A percentile compares a stretch with the other conserved stretches of the same genome.
Conservation (phyloP, 2,329 filamentous ascomycete genomes). For the Scedosporium apiospermum region DNA sequence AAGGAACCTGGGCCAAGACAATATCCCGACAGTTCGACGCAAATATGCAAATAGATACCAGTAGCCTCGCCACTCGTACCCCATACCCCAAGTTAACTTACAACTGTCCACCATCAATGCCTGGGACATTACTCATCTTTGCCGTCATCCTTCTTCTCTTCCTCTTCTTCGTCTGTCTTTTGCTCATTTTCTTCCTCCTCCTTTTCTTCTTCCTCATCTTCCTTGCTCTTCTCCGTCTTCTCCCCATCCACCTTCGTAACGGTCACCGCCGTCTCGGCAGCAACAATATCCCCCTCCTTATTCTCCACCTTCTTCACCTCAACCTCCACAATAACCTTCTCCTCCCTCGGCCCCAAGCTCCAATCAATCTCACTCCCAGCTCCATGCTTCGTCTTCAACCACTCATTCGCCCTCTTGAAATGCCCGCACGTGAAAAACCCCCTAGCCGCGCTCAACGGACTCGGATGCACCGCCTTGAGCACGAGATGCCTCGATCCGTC, state of each 20-base stretch:
- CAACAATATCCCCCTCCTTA: neutral
- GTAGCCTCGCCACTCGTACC: neutral
- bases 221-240: slow-evolving; percentile 13
- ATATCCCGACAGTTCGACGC: neutral
- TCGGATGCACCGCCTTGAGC: slow-evolving; percentile 81
- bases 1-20: neutral
- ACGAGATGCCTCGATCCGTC: slow-evolving; percentile 69
- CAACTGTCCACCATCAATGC: neutral
- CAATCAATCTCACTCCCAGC: slow-evolving; percentile 77
- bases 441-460: slow-evolving; percentile 72
- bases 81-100: neutral
- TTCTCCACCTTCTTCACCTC: slow-evolving; percentile 8
- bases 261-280: slow-evolving; percentile 7
- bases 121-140: neutral
- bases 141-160: neutral
- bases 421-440: slow-evolving; percentile 82
- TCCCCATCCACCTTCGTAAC: slow-evolving; percentile 9
- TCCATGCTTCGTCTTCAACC: slow-evolving; percentile 73
- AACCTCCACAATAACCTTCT: slow-evolving; percentile 10
- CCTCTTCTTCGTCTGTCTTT: slow-evolving; percentile 7
- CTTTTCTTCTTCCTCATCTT: slow-evolving; percentile 13
- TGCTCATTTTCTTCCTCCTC: neutral
- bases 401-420: slow-evolving; percentile 75
- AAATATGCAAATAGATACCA: neutral
- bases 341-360: slow-evolving; percentile 42